Evolutionary conservation across 257 asterid genomes (phyloP).

Genomic region (Petrea volubilis): DNA sequence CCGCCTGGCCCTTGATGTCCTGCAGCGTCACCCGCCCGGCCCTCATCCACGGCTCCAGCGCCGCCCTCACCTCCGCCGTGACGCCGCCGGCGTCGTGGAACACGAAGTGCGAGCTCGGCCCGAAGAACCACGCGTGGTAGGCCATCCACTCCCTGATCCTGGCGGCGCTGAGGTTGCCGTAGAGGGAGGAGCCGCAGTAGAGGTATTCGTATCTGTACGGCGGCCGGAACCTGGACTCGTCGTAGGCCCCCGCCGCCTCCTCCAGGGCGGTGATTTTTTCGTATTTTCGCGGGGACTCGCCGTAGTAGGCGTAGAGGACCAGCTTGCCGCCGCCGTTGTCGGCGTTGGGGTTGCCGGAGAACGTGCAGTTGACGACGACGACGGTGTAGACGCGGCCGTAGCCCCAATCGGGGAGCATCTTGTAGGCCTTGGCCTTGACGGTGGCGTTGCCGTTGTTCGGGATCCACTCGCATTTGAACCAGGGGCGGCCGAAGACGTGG

Average conservation of each 20-base stretch:
- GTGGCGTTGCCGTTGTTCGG: conserved; percentile 43
- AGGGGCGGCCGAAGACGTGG: conserved; percentile 71
- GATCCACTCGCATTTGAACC: conserved; percentile 84
- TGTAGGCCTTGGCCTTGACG: conserved; percentile 43
- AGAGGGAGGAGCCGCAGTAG: conserved; percentile 58
- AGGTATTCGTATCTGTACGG: conserved; percentile 54
- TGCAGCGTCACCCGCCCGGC: conserved; percentile 59
- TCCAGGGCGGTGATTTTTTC: conserved; percentile 51
- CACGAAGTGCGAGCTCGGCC: conserved; percentile 50
- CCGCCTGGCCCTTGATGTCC: conserved; percentile 55
- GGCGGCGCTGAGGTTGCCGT: conserved; percentile 49
- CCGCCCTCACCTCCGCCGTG: conserved; percentile 57
- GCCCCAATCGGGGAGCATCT: conserved; percentile 79
- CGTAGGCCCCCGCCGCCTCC: conserved; percentile 48
- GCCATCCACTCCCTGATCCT: conserved; percentile 70
- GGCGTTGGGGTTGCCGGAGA: conserved; percentile 41
- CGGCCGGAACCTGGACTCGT: conserved; percentile 39
- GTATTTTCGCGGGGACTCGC: conserved; percentile 40
- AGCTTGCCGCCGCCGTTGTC: conserved; percentile 61
- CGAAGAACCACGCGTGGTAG: conserved; percentile 68
- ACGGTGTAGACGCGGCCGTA: conserved; percentile 82
- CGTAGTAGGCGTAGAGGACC: conserved; percentile 49
- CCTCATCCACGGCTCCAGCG: conserved; percentile 57
- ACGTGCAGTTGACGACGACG: conserved; percentile 64
- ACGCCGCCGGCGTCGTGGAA: conserved; percentile 70